These are phyloP conservation scores for Russula lepida DNA, from an alignment of 768 basidiomycete genomes.

Conservation along the genomic window DNA sequence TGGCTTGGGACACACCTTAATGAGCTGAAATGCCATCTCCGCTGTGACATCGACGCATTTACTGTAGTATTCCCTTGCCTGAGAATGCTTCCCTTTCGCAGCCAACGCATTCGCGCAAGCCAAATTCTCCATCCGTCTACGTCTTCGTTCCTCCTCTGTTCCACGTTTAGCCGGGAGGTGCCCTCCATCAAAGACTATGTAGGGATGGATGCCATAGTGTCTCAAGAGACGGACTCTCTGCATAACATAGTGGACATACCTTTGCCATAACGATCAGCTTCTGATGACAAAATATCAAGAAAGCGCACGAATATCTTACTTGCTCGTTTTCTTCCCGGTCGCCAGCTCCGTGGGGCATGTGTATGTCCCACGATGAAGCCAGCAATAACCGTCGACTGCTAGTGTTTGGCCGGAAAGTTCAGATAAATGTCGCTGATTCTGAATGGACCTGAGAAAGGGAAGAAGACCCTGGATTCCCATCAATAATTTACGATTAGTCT, in stretches of 20 bases:
- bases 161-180: conserved; percentile 89
- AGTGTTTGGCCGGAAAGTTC: conserved; percentile 79
- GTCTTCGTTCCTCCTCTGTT: conserved; percentile 75
- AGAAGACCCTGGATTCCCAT: conserved; percentile 94
- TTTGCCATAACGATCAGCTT: conserved; percentile 25
- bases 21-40: conserved; percentile 94
- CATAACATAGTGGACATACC: conserved; percentile 97
- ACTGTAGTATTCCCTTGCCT: conserved; percentile 82
- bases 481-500: background rate
- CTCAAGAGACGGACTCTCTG: conserved; percentile 78
- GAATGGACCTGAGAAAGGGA: conserved; percentile 85
- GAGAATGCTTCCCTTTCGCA: conserved; percentile 65
- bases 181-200: conserved; percentile 94
- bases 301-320: conserved; percentile 37
- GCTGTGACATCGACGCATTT: conserved; percentile 95
- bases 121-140: conserved; percentile 67
- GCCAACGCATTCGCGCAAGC: conserved; percentile 63
- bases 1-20: conserved; percentile 56
- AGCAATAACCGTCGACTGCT: conserved; percentile 93
- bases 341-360: conserved; percentile 88
- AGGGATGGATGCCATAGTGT: conserved; percentile 79
- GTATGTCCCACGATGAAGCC: conserved; percentile 85
- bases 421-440: conserved; percentile 65
- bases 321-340: conserved; percentile 71
- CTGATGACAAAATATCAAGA: background rate